phyloP scores from a whole-genome alignment of 2,329 filamentous ascomycete species.

The Alternaria angustiovoidea region DNA sequence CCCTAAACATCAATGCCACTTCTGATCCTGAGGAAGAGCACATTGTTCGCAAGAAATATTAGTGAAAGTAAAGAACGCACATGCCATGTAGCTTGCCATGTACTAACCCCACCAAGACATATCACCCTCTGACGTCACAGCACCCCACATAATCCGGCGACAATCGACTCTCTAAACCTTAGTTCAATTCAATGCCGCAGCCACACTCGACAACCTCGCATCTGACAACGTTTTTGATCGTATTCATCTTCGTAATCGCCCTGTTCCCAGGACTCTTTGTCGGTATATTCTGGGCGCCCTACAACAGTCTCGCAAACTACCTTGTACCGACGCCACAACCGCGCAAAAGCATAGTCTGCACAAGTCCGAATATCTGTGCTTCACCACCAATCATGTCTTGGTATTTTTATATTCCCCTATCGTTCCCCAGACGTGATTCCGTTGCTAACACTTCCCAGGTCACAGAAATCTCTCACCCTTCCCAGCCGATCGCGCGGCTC shows the following conservation, averaged over 20 bases:
- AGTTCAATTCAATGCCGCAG: conserved; percentile 28
- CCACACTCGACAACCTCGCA: conserved; percentile 41
- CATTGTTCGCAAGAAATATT: not conserved
- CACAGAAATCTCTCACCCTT: conserved; percentile 84
- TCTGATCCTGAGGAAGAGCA: not conserved
- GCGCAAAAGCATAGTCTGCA: conserved; percentile 34
- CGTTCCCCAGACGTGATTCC: not conserved
- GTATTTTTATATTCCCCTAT: conserved; percentile 19
- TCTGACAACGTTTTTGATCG: conserved; percentile 56
- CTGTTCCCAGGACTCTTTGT: conserved; percentile 61
- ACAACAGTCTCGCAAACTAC: conserved; percentile 38
- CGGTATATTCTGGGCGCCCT: conserved; percentile 49
- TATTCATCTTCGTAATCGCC: conserved; percentile 58
- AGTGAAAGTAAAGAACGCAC: not conserved
- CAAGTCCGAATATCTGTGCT: conserved; percentile 38
- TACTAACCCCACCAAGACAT: not conserved
- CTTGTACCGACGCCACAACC: conserved; percentile 30
- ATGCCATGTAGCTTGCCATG: not conserved
- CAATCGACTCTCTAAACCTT: conserved; percentile 16
- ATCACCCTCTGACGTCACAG: conserved; percentile 11
- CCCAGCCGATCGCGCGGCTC: conserved; percentile 79
- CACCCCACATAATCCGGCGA: conserved; percentile 10
- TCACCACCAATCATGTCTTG: conserved; percentile 42
- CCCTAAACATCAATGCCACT: not conserved
- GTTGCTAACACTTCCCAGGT: conserved; percentile 41